Conservation (phyloP, 495 filamentous ascomycete genomes). For the Sporormia fimetaria region DNA sequence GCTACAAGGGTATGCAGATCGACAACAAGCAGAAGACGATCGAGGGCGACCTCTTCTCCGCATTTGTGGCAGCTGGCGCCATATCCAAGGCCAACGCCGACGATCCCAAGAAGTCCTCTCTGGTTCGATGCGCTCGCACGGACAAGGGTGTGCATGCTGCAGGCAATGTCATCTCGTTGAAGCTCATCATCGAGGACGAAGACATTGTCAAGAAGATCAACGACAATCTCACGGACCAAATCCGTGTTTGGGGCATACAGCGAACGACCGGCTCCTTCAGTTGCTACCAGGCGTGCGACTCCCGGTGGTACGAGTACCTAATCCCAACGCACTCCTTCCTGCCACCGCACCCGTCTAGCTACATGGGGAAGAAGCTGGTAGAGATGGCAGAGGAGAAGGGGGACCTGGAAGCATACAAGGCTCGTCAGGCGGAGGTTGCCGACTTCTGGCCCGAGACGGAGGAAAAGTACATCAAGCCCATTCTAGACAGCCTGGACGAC, state of each 20-base stretch:
- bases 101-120: slow-evolving; percentile 90
- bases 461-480: slow-evolving; percentile 60
- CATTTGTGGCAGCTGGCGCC: slow-evolving; percentile 78
- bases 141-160: slow-evolving; percentile 98
- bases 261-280: slow-evolving; percentile 76
- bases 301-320: slow-evolving; percentile 89
- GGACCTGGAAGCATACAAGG: slow-evolving; percentile 52
- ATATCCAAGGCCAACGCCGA: slow-evolving; percentile 94
- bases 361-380: slow-evolving; percentile 64
- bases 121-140: slow-evolving; percentile 86
- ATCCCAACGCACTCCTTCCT: slow-evolving; percentile 84
- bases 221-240: slow-evolving; percentile 67
- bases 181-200: slow-evolving; percentile 85
- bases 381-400: slow-evolving; percentile 60
- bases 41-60: slow-evolving; percentile 89
- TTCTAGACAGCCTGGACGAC: slow-evolving; percentile 47
- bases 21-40: slow-evolving; percentile 65
- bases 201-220: slow-evolving; percentile 88
- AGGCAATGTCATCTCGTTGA: slow-evolving; percentile 89
- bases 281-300: slow-evolving; percentile 85
- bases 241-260: slow-evolving; percentile 85
- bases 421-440: slow-evolving; percentile 63
- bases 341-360: slow-evolving; percentile 81
- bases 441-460: slow-evolving; percentile 73
- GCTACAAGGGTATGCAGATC: slow-evolving; percentile 91